phyloP scores from a whole-genome alignment of 352 stramenopile genomes.

The Globisporangium lucens region DNA sequence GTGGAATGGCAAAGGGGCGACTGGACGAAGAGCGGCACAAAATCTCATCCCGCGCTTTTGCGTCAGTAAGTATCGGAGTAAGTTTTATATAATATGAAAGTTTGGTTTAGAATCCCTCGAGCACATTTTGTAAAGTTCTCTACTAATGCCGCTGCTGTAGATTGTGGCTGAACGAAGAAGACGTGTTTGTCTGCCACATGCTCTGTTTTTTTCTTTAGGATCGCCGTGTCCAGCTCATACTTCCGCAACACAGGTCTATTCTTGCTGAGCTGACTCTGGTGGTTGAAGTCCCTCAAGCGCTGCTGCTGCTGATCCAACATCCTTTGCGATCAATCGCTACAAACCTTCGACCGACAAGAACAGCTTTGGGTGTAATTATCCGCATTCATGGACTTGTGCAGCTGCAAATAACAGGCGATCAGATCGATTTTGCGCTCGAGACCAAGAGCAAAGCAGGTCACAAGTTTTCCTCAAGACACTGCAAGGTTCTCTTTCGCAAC shows the following conservation, averaged over 20 bases:
- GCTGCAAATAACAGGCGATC: conserved; percentile 1
- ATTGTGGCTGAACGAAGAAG: not conserved
- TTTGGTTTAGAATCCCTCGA: conserved; percentile 5
- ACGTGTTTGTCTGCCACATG: not conserved
- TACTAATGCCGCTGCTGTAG: not conserved
- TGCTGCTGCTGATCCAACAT: not conserved
- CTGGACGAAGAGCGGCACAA: not conserved
- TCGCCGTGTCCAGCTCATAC: not conserved
- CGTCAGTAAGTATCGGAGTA: conserved; percentile 1
- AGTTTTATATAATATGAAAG: conserved; percentile 16
- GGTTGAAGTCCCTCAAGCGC: not conserved
- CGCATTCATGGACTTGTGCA: not conserved
- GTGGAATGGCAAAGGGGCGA: not conserved
- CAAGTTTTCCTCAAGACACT: not conserved
- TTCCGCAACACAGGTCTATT: not conserved
- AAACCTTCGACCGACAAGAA: conserved; percentile 1
- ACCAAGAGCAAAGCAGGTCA: not conserved
- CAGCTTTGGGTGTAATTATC: not conserved
- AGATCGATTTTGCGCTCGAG: not conserved
- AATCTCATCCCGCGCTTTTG: not conserved
- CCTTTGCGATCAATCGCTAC: not conserved
- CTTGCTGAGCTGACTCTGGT: not conserved
- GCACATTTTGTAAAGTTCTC: not conserved
- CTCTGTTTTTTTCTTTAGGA: not conserved
- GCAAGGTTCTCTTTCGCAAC: not conserved